phyloP scores from a whole-genome alignment of 2,329 filamentous ascomycete genomes.

The Nemania sp. region DNA sequence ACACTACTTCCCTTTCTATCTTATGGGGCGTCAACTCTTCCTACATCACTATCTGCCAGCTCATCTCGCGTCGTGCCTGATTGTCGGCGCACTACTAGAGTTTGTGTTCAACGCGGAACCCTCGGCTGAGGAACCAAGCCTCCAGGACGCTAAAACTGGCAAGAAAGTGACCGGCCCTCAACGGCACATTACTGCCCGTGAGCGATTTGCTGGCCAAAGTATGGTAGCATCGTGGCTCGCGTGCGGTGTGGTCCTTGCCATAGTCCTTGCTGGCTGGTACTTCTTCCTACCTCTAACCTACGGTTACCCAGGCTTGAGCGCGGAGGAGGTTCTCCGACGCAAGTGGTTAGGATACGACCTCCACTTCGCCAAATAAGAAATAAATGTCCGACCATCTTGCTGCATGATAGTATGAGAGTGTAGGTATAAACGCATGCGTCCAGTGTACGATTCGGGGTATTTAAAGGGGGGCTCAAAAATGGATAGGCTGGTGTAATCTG shows the following conservation, averaged over 20 bases:
- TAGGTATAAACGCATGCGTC: constrained; percentile 29
- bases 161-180: constrained; percentile 61
- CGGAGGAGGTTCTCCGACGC: constrained; percentile 81
- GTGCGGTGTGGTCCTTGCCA: constrained; percentile 73
- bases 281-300: constrained; percentile 97
- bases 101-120: constrained; percentile 96
- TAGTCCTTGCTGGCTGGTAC: constrained; percentile 82
- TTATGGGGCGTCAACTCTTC: constrained; percentile 98
- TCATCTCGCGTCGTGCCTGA: constrained; percentile 89
- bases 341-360: constrained; percentile 98
- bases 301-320: constrained; percentile 86
- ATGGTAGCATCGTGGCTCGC: constrained; percentile 84
- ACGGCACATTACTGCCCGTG: constrained; percentile 80
- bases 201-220: constrained; percentile 84
- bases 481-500: constrained; percentile 38
- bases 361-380: constrained; percentile 91
- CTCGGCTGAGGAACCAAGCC: constrained; percentile 65
- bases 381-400: constrained; percentile 20
- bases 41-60: constrained; percentile 97
- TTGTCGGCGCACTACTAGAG: constrained; percentile 90
- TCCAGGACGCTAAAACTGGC: constrained; percentile 57
- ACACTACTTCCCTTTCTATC: constrained; percentile 96
- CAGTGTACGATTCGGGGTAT: constrained; percentile 45
- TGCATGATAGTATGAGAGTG: constrained; percentile 20
- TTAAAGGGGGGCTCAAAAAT: constrained; percentile 30